Base-by-base conservation (phyloP, 116 monocot species). In the Phalaenopsis hybrid region DNA sequence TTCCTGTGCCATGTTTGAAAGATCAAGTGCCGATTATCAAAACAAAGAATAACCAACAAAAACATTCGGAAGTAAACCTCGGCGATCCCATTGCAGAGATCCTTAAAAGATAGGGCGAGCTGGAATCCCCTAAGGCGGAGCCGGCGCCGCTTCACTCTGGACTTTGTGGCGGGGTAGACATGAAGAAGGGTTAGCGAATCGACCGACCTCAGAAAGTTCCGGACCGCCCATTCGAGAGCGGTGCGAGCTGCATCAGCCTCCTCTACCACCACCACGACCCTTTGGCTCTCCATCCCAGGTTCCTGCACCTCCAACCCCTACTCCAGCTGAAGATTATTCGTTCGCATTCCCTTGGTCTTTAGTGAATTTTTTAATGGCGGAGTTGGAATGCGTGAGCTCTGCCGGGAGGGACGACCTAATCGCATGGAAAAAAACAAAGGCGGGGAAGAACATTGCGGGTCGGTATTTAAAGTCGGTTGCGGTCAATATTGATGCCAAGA, bases 191-290 rank as follows among this genome's bases (percentile, higher is more conserved):
- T 93, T 58, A 99, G 85, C 48, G 58, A 76, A 81, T 99, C 99
- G 57, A 89, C 85, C 75, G 81, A 57, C 21, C 99, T 93, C 67
- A 99, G 84, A 78, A 89, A 86, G 83, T 95, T 95, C 16, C 78
- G 80, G 44, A 84, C 86, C 25, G 99, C 99, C 99, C 99, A 99
- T 79, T 76, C 75, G n/a, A 93, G 85, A 17, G 99, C 95, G 21
- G 84, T 79, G 15, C 80, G 84, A 11, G 95, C 82, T 0, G 86
- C 90, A 6, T 83, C 87, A 5, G 81, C 89, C 63, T 95, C 99
- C 86, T 99, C 99, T 78, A 99, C 99, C 81, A 95, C 88, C 88
- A 95, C 99, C 63, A 95, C 93, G 87, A 99, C 95, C 82, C 44
- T 87, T 77, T 89, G 84, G 51, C 69, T 84, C 80, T 86, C 88